Percentiles rank a stretch among this genome's conserved stretches.
Conservation (phyloP, 1,284 basidiomycete genomes). For the Tetrapyrgos nigripes region DNA sequence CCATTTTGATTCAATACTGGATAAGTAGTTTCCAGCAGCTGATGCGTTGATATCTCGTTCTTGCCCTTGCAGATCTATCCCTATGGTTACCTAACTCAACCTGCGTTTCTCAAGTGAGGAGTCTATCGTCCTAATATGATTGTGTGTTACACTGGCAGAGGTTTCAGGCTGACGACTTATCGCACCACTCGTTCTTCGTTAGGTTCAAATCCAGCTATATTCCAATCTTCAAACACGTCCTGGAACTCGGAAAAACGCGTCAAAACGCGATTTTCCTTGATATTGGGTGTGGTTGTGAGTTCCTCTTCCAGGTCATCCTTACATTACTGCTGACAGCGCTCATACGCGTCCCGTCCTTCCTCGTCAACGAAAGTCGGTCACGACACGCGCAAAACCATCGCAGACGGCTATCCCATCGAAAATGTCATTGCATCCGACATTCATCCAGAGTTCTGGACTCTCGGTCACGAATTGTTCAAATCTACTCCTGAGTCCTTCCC, state of each 20-base stretch:
- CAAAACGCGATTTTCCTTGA: constrained; percentile 55
- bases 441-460: constrained; percentile 30
- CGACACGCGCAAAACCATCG: constrained; percentile 39
- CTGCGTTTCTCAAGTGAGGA: constrained; percentile 16
- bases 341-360: neutral
- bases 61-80: neutral
- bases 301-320: neutral
- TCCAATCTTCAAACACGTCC: constrained; percentile 48
- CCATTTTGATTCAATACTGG: neutral
- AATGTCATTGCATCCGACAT: constrained; percentile 40
- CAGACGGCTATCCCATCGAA: constrained; percentile 40
- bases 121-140: neutral
- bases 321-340: neutral
- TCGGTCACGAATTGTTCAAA: constrained; percentile 25
- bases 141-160: too few species aligned
- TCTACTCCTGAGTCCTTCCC: constrained; percentile 36
- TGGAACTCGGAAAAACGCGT: constrained; percentile 44
- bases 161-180: too few species aligned
- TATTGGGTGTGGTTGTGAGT: constrained; percentile 55
- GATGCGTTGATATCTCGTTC: neutral
- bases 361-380: constrained; percentile 36
- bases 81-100: constrained; percentile 34
- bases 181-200: neutral
- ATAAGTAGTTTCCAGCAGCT: neutral
- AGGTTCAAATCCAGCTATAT: constrained; percentile 50